Base-by-base conservation (phyloP, 2,329 filamentous ascomycete species). In the Diaporthe aspalathi region DNA sequence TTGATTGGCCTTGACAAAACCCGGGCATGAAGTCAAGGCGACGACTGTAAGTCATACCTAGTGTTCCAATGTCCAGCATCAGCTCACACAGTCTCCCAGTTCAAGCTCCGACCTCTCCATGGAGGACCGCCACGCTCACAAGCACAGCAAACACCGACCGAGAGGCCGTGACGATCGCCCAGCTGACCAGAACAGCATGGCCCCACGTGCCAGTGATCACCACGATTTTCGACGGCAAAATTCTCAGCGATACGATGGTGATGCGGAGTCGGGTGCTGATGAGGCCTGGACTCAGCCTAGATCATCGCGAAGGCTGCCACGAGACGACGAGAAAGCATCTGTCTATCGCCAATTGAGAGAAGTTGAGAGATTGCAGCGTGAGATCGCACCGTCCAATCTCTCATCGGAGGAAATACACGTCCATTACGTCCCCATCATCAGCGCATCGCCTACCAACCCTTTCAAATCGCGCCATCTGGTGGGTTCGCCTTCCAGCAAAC, bases 371-470 rank as follows among this genome's bases (percentile, higher is more conserved):
- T 38, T 49, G 24, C 65, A 73, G 65, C 72, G 72, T 6, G 60
- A 69, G 29, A 45, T 67, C 16, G 47, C 67, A 9, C 69, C 69
- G 3, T 35, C 72, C 60, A 45, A 40, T 40, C 71, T 67, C 4
- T 69, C 72, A 1, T 56, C 60, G 20, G 68, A 70, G 45, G 69
- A 71, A 17, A 60, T 73, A 14, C 69, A 73, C 29, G 47, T 73
- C 29, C 72, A 71, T 17, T 71, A 71, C 57, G 43, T 72, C 16
- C 67, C 70, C 24, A 38, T 70, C 67, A 22, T 70, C 27, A 70
- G 52, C 67, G 62, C 29, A 1, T 72, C 70, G 22, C 40, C 56
- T 40, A 43, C 72, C 32, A 56, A 67, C 38, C 71, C 71, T 14
- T 38, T 52, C 9, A 50, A 22, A 20, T 57, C 24, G 20, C 62